Evolutionary conservation across 805 yeast species (phyloP), one percentile per base, ranked within the genome.

Genomic region (Myxozyma mucilagina): DNA sequence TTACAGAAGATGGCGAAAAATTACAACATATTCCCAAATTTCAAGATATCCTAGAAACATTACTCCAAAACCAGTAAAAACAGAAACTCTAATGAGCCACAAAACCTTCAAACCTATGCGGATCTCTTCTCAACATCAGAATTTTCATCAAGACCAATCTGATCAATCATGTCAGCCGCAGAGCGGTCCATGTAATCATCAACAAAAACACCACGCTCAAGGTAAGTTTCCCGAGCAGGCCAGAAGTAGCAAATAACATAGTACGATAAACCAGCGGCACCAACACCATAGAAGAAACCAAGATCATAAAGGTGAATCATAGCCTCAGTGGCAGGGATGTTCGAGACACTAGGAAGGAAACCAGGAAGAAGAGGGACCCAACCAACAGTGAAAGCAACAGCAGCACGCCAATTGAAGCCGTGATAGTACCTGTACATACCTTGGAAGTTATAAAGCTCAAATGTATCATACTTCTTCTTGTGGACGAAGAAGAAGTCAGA

Each of bases 351-450:
- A 51, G 67, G 58, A n/a, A 68, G 49, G 57, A 63, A 63, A 14
- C 72, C 72, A 10, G 72, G 70, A 5, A 70, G 57, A 36, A 63
- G 51, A 24, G 69, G 68, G 20, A 67, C 69, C 64, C 71, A 60
- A 48, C 73, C 74, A 36, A 56, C 63, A 4, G 47, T 41, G 59
- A 59, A 80, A 9, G 78, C 72, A 3, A 72, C 51, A 11, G 77
- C 56, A 14, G 78, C 76, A 65, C 80, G 73, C 75, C 77, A 76
- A 68, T 82, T 79, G 63, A 76, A 51, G 9, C 84, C 85, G 36
- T 71, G 63, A 69, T 78, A 78, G 75, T 78, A 80, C 13, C 43
- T 36, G 67, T 80, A 82, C 35, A 72, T 72, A 7, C 79, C 78
- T 7, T 69, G 63, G 1, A 69, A 53, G 35, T 69, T 60, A 18